phyloP scores from a whole-genome alignment of 768 basidiomycete genomes.

The Boletus eberwhitei region DNA sequence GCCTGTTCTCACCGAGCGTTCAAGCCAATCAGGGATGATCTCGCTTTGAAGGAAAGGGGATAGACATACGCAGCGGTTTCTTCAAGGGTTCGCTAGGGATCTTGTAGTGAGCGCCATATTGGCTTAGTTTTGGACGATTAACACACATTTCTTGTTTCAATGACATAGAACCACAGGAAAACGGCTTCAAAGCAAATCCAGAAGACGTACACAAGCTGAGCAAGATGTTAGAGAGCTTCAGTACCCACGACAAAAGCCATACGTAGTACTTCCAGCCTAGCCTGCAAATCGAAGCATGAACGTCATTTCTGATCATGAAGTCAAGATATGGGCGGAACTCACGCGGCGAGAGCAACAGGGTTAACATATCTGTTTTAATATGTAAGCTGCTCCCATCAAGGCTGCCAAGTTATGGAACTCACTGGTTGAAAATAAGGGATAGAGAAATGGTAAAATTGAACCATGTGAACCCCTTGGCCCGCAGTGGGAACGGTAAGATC shows the following conservation, averaged over 20 bases:
- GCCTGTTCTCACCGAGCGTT: neutral
- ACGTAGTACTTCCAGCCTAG: no score
- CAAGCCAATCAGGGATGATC: neutral
- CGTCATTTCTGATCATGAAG: no score
- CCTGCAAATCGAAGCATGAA: no score
- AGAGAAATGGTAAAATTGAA: no score
- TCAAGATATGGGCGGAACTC: no score
- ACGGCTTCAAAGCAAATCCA: no score
- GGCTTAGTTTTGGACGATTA: neutral
- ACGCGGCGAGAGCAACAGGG: no score
- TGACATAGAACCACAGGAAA: conserved; percentile 19
- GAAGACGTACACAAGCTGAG: no score
- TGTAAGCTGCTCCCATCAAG: neutral
- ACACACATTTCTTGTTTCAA: conserved; percentile 35
- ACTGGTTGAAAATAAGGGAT: conserved; percentile 41
- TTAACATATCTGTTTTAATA: no score
- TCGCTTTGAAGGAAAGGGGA: neutral
- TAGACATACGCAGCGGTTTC: neutral
- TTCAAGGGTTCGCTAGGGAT: neutral
- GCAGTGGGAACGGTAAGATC: conserved; percentile 30
- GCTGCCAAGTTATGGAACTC: conserved; percentile 12
- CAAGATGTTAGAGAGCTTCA: no score
- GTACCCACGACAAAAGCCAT: neutral
- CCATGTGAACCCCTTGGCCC: conserved; percentile 38
- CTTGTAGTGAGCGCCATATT: neutral